Conservation (phyloP, 202 grass and related monocot species). For the Zoysia matrella region DNA sequence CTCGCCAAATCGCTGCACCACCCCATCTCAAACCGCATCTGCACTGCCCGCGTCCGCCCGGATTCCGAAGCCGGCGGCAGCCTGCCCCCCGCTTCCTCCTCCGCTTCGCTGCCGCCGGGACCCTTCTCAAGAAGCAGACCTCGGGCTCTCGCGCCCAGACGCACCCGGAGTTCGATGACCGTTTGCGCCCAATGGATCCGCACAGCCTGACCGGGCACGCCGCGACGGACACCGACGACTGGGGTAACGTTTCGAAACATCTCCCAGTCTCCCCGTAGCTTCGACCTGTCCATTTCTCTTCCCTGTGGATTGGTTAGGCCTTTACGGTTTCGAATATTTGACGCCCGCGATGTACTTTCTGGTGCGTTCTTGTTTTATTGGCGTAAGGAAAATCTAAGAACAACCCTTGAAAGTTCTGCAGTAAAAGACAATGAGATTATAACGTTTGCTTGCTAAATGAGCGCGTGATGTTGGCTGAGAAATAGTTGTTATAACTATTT, state of each 20-base stretch:
- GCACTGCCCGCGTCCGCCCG: background rate
- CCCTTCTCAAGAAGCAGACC: background rate
- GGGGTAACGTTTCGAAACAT: constrained; percentile 47
- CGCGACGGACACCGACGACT: constrained; percentile 58
- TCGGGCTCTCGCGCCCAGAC: constrained; percentile 53
- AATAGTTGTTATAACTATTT: background rate
- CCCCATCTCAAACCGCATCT: background rate
- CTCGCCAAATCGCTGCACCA: constrained; percentile 9
- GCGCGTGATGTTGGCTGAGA: background rate
- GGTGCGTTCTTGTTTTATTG: background rate
- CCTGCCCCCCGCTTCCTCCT: background rate
- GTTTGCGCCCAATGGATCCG: constrained; percentile 90
- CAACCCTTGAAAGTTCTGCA: background rate
- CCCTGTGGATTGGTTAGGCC: background rate
- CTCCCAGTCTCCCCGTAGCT: background rate
- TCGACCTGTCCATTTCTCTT: background rate
- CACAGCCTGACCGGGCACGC: constrained; percentile 59
- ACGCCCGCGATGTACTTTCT: background rate
- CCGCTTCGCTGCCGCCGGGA: background rate
- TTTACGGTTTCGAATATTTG: constrained; percentile 2
- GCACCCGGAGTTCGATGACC: constrained; percentile 71
- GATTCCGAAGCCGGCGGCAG: constrained; percentile 10
- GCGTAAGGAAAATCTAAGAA: background rate
- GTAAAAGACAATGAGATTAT: background rate
- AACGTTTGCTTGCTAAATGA: background rate